Evolutionary conservation across 176 grass and related monocot species (phyloP), one percentile per base, ranked within the genome.

Genomic region (Raddia distichophylla): DNA sequence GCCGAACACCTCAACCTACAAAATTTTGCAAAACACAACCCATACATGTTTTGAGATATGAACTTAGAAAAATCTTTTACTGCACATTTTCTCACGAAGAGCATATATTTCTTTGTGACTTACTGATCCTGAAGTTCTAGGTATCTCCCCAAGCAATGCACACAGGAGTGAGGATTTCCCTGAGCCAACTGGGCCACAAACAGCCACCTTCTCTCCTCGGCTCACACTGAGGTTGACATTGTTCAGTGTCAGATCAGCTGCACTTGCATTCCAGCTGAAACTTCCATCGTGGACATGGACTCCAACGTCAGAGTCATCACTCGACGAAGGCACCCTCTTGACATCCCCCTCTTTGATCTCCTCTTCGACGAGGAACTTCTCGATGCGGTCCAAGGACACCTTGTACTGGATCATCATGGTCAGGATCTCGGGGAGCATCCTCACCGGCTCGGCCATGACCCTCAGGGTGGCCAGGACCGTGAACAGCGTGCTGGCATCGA

Each of bases 391-490:
- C 40, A 94, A 76, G 3, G 95, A 94, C 48, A 98, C 92, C 75
- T 93, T 98, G 71, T 89, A 85, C 58, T 98, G 95, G 80, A 98
- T 98, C 88, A 98, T 84, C 60, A 87, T 91, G 18, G 90, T 90
- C 7, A 98, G 78, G 37, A 88, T 59, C 71, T 98, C 95, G 52
- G 95, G 95, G 71, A 98, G 87, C 40, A 93, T 79, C 62, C 92
- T 88, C 66, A 94, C 95, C n/a, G 95, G 92, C 60, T 94, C 90
- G 10, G 95, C 46, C 95, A 94, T 98, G 56, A 93, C 88, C 35
- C 95, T 83, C 63, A 98, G 75, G 22, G 92, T 84, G 35, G 90
- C 90, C 8, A 98, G 70, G 18, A 93, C 88, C 0, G 95, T 94
- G 75, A 98, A 94, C 60, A 98, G 86, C 0, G 92, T 98, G 49